Percentiles rank a stretch among this genome's conserved stretches.
phyloP scores from a whole-genome alignment of 352 stramenopile species.

The Pseudoperonospora humuli region DNA sequence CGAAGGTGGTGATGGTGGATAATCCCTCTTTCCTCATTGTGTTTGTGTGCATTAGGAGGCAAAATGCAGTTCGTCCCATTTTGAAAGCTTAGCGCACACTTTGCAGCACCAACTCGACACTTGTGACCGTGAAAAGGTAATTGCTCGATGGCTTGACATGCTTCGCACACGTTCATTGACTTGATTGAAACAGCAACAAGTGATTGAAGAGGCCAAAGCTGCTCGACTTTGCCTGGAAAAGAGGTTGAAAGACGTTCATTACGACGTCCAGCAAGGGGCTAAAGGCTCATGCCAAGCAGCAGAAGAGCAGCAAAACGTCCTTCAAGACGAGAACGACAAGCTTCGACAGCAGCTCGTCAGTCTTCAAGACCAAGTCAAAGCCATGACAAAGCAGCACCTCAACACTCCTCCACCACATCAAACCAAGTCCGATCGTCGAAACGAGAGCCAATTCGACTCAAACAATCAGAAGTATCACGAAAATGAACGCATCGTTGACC shows the following conservation, averaged over 20 bases:
- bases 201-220: constrained; percentile 21
- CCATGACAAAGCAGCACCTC: neutral
- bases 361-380: constrained; percentile 22
- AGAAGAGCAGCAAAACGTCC: constrained; percentile 7
- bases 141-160: neutral
- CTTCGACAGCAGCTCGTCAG: constrained; percentile 25
- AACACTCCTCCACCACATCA: constrained; percentile 8
- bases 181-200: constrained; percentile 15
- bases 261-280: constrained; percentile 13
- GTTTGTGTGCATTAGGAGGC: constrained; percentile 14
- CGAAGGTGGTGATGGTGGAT: too few relatives aligned
- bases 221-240: constrained; percentile 25
- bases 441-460: constrained; percentile 1
- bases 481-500: constrained; percentile 33
- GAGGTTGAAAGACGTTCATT: constrained; percentile 5
- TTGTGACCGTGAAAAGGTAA: constrained; percentile 18
- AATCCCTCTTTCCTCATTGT: too few relatives aligned
- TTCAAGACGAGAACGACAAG: constrained; percentile 8
- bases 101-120: constrained; percentile 6
- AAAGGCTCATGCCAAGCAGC: constrained; percentile 10
- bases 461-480: constrained; percentile 45
- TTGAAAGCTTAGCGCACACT: constrained; percentile 13
- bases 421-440: neutral
- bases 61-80: constrained; percentile 7
- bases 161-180: neutral